Evolutionary conservation across 2,329 filamentous ascomycete genomes (phyloP).

Genomic region (Trichoderma semiorbis): DNA sequence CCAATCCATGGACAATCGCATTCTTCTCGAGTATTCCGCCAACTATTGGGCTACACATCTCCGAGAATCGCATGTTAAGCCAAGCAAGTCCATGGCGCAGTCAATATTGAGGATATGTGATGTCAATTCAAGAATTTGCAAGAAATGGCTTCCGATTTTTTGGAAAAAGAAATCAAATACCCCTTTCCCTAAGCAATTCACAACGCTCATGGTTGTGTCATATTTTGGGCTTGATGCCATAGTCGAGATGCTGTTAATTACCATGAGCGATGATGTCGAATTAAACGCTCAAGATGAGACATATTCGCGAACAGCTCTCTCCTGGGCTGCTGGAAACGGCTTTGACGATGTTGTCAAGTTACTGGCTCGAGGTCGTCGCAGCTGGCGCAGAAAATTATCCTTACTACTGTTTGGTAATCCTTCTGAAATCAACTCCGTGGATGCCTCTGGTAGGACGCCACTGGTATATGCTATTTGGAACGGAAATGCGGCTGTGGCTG

Average conservation of each 20-base stretch:
- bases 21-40: slow-evolving; percentile 20
- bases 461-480: neutral
- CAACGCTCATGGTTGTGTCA: slow-evolving; percentile 1
- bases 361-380: neutral
- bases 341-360: neutral
- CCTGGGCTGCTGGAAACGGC: slow-evolving; percentile 10
- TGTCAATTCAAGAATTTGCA: neutral
- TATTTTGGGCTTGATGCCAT: neutral
- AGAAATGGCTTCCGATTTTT: neutral
- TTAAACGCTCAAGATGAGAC: neutral
- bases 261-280: neutral
- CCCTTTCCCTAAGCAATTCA: neutral
- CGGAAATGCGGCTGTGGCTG: neutral
- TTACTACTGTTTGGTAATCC: neutral
- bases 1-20: neutral
- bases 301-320: neutral
- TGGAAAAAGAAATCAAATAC: neutral
- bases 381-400: neutral
- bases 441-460: neutral
- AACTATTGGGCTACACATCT: slow-evolving; percentile 19
- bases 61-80: neutral
- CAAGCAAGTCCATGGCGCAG: neutral
- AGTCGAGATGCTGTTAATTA: neutral
- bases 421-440: neutral
- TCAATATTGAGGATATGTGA: neutral